Conservation (phyloP, 2,329 filamentous ascomycete species). For the Cercospora beticola region DNA sequence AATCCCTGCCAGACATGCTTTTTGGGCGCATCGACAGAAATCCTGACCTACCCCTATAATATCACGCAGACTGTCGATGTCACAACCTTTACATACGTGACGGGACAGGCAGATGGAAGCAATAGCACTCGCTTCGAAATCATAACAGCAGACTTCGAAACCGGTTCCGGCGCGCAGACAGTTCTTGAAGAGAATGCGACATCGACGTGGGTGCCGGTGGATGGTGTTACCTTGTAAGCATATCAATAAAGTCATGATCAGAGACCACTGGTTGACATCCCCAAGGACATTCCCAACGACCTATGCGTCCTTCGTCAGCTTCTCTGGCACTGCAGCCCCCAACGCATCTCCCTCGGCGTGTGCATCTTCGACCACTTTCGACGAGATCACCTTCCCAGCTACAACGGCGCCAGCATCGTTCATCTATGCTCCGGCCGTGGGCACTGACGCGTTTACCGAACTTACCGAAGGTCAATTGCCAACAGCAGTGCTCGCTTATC, state of each 20-base stretch:
- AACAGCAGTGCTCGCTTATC: neutral
- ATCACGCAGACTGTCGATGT: conserved; percentile 1
- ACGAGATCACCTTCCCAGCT: neutral
- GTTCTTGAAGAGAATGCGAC: neutral
- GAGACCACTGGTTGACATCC: neutral
- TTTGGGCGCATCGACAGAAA: neutral
- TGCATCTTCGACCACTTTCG: no score
- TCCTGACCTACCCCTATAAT: no score
- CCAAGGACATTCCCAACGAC: neutral
- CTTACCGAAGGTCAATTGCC: neutral
- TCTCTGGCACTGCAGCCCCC: neutral
- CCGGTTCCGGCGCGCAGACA: neutral
- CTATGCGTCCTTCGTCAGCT: conserved; percentile 1
- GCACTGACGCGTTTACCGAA: neutral
- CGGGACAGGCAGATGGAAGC: neutral
- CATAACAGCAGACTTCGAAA: neutral
- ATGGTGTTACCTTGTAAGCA: neutral
- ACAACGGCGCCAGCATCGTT: neutral
- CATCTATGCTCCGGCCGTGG: neutral
- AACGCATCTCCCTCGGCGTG: neutral
- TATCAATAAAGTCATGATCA: no score
- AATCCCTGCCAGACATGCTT: neutral
- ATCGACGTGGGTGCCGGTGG: neutral
- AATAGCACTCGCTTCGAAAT: neutral
- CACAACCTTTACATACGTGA: neutral